These are phyloP conservation scores for Vitis labrusca DNA, from an alignment of 164 flowering plant genomes.

Conservation along the genomic window DNA sequence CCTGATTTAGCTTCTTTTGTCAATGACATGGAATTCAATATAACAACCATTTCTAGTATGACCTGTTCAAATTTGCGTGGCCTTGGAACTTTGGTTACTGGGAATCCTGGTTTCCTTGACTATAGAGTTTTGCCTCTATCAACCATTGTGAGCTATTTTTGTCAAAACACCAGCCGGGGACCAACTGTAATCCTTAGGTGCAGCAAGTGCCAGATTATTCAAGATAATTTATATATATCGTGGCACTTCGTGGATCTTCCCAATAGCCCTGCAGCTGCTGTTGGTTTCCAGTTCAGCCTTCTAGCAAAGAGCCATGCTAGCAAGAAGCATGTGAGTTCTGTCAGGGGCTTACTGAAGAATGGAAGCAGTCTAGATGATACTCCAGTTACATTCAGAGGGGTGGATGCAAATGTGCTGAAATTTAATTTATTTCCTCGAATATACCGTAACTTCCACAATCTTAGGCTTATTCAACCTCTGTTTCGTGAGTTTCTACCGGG, in stretches of 20 bases:
- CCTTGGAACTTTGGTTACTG: slow-evolving; percentile 60
- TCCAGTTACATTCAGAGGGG: slow-evolving; percentile 81
- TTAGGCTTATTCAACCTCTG: slow-evolving; percentile 86
- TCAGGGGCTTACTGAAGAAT: slow-evolving; percentile 64
- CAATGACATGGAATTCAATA: slow-evolving; percentile 88
- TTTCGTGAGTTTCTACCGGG: slow-evolving; percentile 90
- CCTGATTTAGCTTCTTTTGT: slow-evolving; percentile 70
- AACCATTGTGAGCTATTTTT: slow-evolving; percentile 58
- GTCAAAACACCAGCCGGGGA: slow-evolving; percentile 76
- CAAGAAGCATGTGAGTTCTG: slow-evolving; percentile 64
- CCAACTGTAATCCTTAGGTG: slow-evolving; percentile 74
- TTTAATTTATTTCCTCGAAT: slow-evolving; percentile 81
- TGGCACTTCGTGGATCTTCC: slow-evolving; percentile 97
- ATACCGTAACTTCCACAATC: slow-evolving; percentile 60
- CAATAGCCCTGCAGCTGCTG: slow-evolving; percentile 80
- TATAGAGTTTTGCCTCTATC: slow-evolving; percentile 49
- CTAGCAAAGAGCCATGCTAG: slow-evolving; percentile 49
- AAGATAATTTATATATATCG: slow-evolving; percentile 63
- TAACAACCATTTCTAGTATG: slow-evolving; percentile 90
- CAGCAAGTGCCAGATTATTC: slow-evolving; percentile 49
- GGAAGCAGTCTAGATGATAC: slow-evolving; percentile 47
- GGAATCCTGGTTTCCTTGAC: slow-evolving; percentile 72
- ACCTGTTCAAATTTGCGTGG: slow-evolving; percentile 85
- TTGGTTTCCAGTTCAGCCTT: slow-evolving; percentile 88
- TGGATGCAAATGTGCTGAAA: slow-evolving; percentile 58